phyloP scores from a whole-genome alignment of 2,329 filamentous ascomycete species.

The Monilinia polystroma region DNA sequence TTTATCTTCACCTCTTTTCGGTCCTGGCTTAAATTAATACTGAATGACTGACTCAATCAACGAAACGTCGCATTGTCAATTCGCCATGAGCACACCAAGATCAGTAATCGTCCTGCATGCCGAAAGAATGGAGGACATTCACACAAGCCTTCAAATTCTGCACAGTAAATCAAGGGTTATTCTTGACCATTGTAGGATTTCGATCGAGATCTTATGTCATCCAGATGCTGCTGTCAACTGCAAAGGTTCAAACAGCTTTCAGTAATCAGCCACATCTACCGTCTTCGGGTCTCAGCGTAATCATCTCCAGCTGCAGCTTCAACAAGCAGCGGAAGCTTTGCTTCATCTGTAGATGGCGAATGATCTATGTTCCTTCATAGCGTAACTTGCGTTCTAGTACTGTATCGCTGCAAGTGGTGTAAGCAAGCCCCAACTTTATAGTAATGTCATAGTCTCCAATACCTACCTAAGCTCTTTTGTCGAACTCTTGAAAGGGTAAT shows the following conservation, averaged over 20 bases:
- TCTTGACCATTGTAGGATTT: neutral
- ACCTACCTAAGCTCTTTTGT: neutral
- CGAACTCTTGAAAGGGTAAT: neutral
- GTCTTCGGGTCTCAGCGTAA: neutral
- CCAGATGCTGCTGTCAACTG: neutral
- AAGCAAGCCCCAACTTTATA: neutral
- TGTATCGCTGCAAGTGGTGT: neutral
- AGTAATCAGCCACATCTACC: conserved; percentile 5
- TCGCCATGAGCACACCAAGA: neutral
- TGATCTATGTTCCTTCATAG: too few species aligned
- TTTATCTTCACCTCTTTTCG: neutral
- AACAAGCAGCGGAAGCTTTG: neutral
- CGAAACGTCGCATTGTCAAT: neutral
- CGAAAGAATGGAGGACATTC: neutral
- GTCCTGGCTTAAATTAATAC: neutral
- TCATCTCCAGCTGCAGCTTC: neutral
- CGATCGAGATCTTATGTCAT: conserved; percentile 1
- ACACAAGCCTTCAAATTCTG: neutral
- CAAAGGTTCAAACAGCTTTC: neutral
- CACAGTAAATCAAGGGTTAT: neutral
- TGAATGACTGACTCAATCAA: neutral
- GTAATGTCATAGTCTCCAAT: neutral
- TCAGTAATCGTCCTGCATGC: neutral
- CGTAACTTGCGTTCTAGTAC: neutral
- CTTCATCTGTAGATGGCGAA: too few species aligned